phyloP scores from a whole-genome alignment of 2,329 filamentous ascomycete species.

The Epichloe typhina region DNA sequence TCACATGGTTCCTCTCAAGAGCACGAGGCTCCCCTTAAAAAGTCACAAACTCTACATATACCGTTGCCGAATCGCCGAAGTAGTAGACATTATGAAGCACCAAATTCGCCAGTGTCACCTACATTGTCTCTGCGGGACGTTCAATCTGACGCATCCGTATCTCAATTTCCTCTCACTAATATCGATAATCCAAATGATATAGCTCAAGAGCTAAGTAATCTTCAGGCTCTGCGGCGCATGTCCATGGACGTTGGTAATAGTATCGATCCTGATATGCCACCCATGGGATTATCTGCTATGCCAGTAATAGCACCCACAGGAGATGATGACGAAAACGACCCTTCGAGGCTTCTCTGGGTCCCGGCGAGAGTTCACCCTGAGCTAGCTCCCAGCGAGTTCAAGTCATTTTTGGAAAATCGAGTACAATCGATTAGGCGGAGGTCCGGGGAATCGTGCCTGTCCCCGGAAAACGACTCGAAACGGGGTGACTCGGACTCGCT shows the following conservation, averaged over 20 bases:
- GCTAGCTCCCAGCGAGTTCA: slow-evolving; percentile 89
- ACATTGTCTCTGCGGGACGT: slow-evolving; percentile 40
- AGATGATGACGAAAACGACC: slow-evolving; percentile 73
- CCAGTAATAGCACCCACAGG: slow-evolving; percentile 59
- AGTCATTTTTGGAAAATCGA: slow-evolving; percentile 86
- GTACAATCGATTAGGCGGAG: slow-evolving; percentile 80
- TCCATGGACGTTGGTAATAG: slow-evolving; percentile 82
- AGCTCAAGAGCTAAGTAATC: slow-evolving; percentile 81
- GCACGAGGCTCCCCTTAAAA: slow-evolving; percentile 22
- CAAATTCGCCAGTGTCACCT: slow-evolving; percentile 36
- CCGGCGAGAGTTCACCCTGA: slow-evolving; percentile 90
- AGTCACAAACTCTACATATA: slow-evolving; percentile 29
- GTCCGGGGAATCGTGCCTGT: slow-evolving; percentile 58
- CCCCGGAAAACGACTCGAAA: slow-evolving; percentile 35
- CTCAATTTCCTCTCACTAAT: slow-evolving; percentile 71
- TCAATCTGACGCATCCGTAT: slow-evolving; percentile 46
- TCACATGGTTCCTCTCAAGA: slow-evolving; percentile 18
- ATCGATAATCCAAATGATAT: slow-evolving; percentile 83
- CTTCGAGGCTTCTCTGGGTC: slow-evolving; percentile 86
- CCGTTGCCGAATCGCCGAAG: slow-evolving; percentile 27
- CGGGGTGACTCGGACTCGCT: slow-evolving; percentile 47
- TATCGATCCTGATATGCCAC: slow-evolving; percentile 62
- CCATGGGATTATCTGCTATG: slow-evolving; percentile 53
- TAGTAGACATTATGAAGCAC: slow-evolving; percentile 27
- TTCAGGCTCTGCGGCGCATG: slow-evolving; percentile 81